Conservation (phyloP, 352 stramenopile genomes). For the Halophytophthora polymorphica region DNA sequence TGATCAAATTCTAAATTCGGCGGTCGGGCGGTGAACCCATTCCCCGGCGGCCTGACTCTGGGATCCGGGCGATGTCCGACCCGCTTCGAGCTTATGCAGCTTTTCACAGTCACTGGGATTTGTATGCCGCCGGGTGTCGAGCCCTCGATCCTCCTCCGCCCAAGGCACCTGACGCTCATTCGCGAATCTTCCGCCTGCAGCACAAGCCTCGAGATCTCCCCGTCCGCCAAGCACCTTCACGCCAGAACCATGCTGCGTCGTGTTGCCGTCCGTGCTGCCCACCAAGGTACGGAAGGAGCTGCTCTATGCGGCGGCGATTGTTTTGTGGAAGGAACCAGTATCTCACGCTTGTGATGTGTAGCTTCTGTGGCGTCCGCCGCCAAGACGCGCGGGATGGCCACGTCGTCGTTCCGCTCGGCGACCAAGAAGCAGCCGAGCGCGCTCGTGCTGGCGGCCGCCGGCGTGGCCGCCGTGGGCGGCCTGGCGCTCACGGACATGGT, state of each 20-base stretch:
- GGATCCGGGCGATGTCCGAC: constrained; percentile 31
- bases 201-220: constrained; percentile 9
- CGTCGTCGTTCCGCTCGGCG: constrained; percentile 29
- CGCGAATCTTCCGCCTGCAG: constrained; percentile 27
- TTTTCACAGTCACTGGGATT: background rate
- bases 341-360: constrained; percentile 8
- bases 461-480: constrained; percentile 49
- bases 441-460: constrained; percentile 47
- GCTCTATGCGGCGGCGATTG: too few relatives aligned
- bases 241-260: constrained; percentile 47
- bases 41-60: constrained; percentile 5
- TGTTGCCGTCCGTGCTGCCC: constrained; percentile 35
- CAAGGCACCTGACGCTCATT: constrained; percentile 18
- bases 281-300: constrained; percentile 18
- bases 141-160: background rate
- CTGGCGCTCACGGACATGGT: constrained; percentile 70
- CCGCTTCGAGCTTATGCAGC: constrained; percentile 2
- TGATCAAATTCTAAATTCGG: background rate
- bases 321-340: too few relatives aligned
- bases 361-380: constrained; percentile 35
- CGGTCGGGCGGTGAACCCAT: constrained; percentile 10
- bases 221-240: background rate
- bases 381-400: constrained; percentile 50
- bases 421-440: constrained; percentile 44
- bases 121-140: constrained; percentile 6